Conservation (phyloP, 2,329 filamentous ascomycete genomes). For the Scedosporium aurantiacum region DNA sequence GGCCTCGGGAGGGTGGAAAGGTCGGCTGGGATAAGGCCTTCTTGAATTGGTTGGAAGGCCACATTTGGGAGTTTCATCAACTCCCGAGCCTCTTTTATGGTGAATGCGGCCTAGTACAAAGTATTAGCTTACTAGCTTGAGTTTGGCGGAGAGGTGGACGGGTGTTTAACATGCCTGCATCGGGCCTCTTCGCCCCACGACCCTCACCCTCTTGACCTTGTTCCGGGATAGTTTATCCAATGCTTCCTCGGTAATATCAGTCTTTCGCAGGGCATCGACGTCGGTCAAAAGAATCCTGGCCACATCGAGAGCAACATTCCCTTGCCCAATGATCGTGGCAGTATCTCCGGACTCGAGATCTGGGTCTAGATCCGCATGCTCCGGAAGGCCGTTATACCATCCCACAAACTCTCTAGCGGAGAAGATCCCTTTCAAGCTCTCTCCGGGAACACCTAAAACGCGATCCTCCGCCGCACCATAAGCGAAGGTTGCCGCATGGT, state of each 20-base stretch:
- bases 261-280: slow-evolving; percentile 61
- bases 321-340: slow-evolving; percentile 83
- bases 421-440: slow-evolving; percentile 65
- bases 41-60: slow-evolving; percentile 58
- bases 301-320: slow-evolving; percentile 92
- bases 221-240: slow-evolving; percentile 62
- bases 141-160: background rate
- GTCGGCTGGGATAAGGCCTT: slow-evolving; percentile 54
- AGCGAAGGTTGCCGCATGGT: slow-evolving; percentile 84
- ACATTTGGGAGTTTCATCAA: slow-evolving; percentile 66
- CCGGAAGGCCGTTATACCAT: slow-evolving; percentile 95
- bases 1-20: slow-evolving; percentile 62
- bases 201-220: slow-evolving; percentile 64
- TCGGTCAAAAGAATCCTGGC: slow-evolving; percentile 75
- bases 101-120: slow-evolving; percentile 64
- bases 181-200: slow-evolving; percentile 84
- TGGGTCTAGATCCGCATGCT: slow-evolving; percentile 62
- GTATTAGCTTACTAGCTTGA: slow-evolving; percentile 4
- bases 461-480: slow-evolving; percentile 85
- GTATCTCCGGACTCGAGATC: slow-evolving; percentile 66
- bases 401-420: slow-evolving; percentile 90
- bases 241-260: slow-evolving; percentile 82
- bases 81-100: slow-evolving; percentile 88
- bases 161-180: slow-evolving; percentile 53
- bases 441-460: slow-evolving; percentile 67